These are phyloP conservation scores for Boechera divaricarpa DNA, from an alignment of 345 rosid genomes.

Conservation along the genomic window DNA sequence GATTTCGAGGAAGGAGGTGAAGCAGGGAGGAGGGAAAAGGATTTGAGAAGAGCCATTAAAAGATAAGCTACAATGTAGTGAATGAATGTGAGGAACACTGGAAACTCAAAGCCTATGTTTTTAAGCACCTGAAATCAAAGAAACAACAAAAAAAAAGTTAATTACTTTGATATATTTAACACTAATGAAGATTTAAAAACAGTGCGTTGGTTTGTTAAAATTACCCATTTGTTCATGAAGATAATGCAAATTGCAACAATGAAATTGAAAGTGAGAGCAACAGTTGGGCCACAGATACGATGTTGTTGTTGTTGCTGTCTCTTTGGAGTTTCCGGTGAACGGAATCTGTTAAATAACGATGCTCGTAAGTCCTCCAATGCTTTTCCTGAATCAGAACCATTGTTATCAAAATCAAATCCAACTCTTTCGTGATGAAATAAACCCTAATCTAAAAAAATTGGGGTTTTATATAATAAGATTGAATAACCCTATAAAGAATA, in stretches of 20 bases:
- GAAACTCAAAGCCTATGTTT: constrained; percentile 84
- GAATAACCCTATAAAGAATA: neutral
- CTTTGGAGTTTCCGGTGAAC: constrained; percentile 64
- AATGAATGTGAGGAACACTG: constrained; percentile 84
- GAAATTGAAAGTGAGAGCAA: constrained; percentile 86
- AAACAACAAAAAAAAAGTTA: neutral
- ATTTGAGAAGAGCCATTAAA: constrained; percentile 81
- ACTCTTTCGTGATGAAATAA: neutral
- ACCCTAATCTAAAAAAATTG: constrained; percentile 24
- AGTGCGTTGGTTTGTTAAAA: constrained; percentile 1
- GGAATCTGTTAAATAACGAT: constrained; percentile 68
- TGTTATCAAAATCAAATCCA: neutral
- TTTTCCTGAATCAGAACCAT: constrained; percentile 51
- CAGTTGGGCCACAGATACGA: constrained; percentile 60
- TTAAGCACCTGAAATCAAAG: constrained; percentile 67
- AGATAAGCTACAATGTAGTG: constrained; percentile 83
- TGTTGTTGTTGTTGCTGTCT: constrained; percentile 58
- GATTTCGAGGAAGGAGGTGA: constrained; percentile 77
- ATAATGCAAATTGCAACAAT: constrained; percentile 76
- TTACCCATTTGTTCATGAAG: constrained; percentile 91
- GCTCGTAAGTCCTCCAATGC: constrained; percentile 78
- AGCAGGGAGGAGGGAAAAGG: constrained; percentile 64
- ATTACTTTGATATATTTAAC: constrained; percentile 16
- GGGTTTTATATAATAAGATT: neutral
- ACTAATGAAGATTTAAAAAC: neutral